These are phyloP conservation scores for Pseudogymnoascus sp. DNA, from an alignment of 2,329 filamentous ascomycete genomes.

Conservation along the genomic window DNA sequence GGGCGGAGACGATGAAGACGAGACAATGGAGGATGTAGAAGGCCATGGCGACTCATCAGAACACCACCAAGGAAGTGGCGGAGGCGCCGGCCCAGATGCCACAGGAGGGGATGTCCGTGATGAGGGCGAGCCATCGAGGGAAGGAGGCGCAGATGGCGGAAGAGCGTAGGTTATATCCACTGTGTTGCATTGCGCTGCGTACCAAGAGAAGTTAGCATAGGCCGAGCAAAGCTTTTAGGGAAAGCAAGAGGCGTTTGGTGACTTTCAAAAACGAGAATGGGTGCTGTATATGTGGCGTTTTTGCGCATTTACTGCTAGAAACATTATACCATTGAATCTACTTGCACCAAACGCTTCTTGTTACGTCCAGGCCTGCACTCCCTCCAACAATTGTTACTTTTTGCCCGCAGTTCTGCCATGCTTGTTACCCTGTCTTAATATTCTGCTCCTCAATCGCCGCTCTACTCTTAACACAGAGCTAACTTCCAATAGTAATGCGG, in stretches of 20 bases:
- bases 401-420: background rate
- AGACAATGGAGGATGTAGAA: constrained; percentile 73
- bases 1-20: constrained; percentile 57
- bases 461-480: constrained; percentile 12
- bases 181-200: constrained; percentile 1
- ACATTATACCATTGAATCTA: constrained; percentile 16
- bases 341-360: background rate
- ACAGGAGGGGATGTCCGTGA: constrained; percentile 87
- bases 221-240: constrained; percentile 6
- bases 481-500: background rate
- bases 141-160: constrained; percentile 91
- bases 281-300: constrained; percentile 13
- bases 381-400: background rate
- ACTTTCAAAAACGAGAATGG: constrained; percentile 4
- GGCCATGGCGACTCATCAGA: constrained; percentile 51
- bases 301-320: constrained; percentile 28
- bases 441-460: background rate
- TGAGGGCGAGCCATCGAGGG: constrained; percentile 79
- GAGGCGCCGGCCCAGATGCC: constrained; percentile 76
- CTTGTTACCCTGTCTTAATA: background rate
- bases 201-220: constrained; percentile 7
- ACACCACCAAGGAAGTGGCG: constrained; percentile 55
- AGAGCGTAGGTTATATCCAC: constrained; percentile 82
- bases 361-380: background rate
- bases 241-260: constrained; percentile 11